Percentiles rank a stretch among this genome's conserved stretches.
Conservation (phyloP, 768 basidiomycete genomes). For the Pleurotus cornucopiae region DNA sequence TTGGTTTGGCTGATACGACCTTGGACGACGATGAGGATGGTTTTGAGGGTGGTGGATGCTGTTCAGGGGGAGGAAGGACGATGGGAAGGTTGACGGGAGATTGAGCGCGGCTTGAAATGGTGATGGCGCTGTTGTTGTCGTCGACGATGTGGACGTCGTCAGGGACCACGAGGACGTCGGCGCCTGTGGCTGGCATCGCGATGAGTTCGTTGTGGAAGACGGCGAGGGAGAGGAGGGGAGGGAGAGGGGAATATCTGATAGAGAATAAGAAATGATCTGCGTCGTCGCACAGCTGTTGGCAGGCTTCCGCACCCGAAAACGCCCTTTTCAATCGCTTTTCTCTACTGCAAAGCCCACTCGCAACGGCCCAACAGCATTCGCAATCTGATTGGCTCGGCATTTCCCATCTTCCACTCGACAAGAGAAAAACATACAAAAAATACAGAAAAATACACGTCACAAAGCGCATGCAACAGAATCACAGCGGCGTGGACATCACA, state of each 20-base stretch:
- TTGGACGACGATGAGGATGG: slow-evolving; percentile 14
- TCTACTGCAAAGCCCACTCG: slow-evolving; percentile 4
- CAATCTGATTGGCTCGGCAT: slow-evolving; percentile 31
- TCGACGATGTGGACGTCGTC: slow-evolving; percentile 13
- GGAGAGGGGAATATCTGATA: slow-evolving; percentile 14
- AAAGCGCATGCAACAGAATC: too few species aligned
- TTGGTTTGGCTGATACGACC: slow-evolving; percentile 12
- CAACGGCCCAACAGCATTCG: slow-evolving; percentile 14
- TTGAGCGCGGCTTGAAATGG: slow-evolving; percentile 1
- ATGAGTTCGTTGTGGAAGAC: neutral
- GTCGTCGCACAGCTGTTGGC: slow-evolving; percentile 15
- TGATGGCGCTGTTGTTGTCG: slow-evolving; percentile 12
- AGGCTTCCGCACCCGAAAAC: slow-evolving; percentile 23
- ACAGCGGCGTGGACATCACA: too few species aligned
- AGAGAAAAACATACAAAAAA: too few species aligned
- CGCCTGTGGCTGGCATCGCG: neutral
- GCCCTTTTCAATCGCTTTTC: slow-evolving; percentile 11
- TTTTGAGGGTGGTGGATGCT: neutral
- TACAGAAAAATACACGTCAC: too few species aligned
- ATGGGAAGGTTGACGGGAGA: neutral
- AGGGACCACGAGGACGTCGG: slow-evolving; percentile 16
- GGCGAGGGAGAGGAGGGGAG: slow-evolving; percentile 6
- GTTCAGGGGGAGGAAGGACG: slow-evolving; percentile 1
- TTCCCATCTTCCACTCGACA: slow-evolving; percentile 30
- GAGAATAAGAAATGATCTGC: slow-evolving; percentile 10